Evolutionary conservation across 257 asterid genomes (phyloP).

Genomic region (Scutellaria baicalensis): DNA sequence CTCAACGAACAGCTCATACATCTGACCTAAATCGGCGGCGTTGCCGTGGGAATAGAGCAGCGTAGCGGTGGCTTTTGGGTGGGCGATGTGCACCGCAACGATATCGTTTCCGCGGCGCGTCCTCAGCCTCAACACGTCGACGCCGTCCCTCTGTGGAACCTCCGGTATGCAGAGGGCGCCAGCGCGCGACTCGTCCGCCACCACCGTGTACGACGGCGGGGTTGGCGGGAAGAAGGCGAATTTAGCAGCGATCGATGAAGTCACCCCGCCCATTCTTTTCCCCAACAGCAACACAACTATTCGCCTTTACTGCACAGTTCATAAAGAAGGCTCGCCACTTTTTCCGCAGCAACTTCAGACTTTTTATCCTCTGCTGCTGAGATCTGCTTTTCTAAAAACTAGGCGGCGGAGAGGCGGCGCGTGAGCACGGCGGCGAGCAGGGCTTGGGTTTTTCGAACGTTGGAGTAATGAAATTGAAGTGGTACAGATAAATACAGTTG

Average conservation of each 20-base stretch:
- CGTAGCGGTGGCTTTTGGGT: slow-evolving; percentile 81
- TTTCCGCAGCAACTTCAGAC: not conserved
- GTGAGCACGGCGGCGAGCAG: slow-evolving; percentile 16
- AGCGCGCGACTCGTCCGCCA: slow-evolving; percentile 43
- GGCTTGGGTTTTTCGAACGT: slow-evolving; percentile 27
- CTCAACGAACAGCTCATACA: slow-evolving; percentile 96
- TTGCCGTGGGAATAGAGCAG: slow-evolving; percentile 94
- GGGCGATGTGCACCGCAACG: slow-evolving; percentile 77
- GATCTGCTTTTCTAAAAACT: slow-evolving; percentile 22
- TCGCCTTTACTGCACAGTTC: slow-evolving; percentile 31
- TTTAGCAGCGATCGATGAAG: slow-evolving; percentile 97
- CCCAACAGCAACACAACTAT: slow-evolving; percentile 5
- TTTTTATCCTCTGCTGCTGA: not conserved
- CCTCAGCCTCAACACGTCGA: slow-evolving; percentile 67
- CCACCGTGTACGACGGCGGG: slow-evolving; percentile 95
- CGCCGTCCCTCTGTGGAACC: slow-evolving; percentile 70
- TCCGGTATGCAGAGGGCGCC: slow-evolving; percentile 69
- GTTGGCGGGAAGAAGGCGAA: slow-evolving; percentile 94
- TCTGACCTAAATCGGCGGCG: slow-evolving; percentile 99
- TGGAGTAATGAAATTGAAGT: not conserved
- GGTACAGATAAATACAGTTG: not conserved
- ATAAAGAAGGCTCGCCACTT: slow-evolving; percentile 33
- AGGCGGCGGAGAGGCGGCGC: slow-evolving; percentile 47
- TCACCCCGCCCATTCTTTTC: slow-evolving; percentile 79
- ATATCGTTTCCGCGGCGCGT: slow-evolving; percentile 92